Evolutionary conservation across 2,329 filamentous ascomycete genomes (phyloP), one percentile per base, ranked within the genome.

Genomic region (Sporothrix euskadiensis): DNA sequence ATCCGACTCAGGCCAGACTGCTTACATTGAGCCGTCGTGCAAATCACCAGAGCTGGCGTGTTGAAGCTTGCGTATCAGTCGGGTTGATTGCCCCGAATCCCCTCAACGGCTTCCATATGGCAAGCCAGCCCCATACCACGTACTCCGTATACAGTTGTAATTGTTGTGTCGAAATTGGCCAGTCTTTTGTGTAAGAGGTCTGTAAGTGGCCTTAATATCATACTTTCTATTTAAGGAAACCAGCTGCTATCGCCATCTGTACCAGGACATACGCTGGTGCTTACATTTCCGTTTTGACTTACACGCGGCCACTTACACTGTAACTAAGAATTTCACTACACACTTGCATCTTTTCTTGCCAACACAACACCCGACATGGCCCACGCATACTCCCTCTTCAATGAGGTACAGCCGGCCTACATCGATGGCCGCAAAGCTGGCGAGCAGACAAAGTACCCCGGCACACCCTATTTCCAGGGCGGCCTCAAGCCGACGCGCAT

Each of bases 361-460:
- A 49, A 49, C 14, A 63, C n/a, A 52, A 1, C 12, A 4, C 12
- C 14, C n/a, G 70, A 5, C 49, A 78, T 78, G 76, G 77, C 76
- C 4, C 76, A 78, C 70, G 75, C 75, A 30, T 77, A 75, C 35
- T 71, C 75, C 10, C 73, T 78, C 9, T 76, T 77, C 30, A 75
- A 71, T 26, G 74, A 77, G 54, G 75, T 76, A 32, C 71, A 65
- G 26, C 72, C 77, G 1, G 77, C 72, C 6, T 78, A 78, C 73
- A 47, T 71, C 9, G 65, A 78, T 41, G 77, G 78, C 4, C 39
- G 73, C 63, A 76, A 77, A 35, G 30, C 32, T 1, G 72, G 63
- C 69, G 74, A 72, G n/a, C 76, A 74, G 73, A 75, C 73, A 72
- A 76, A 74, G 74, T 76, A 69, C 32, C 76, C 78, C 1, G 52